Evolutionary conservation across 176 grass and related monocot species (phyloP).

Genomic region (Chloris gayana): DNA sequence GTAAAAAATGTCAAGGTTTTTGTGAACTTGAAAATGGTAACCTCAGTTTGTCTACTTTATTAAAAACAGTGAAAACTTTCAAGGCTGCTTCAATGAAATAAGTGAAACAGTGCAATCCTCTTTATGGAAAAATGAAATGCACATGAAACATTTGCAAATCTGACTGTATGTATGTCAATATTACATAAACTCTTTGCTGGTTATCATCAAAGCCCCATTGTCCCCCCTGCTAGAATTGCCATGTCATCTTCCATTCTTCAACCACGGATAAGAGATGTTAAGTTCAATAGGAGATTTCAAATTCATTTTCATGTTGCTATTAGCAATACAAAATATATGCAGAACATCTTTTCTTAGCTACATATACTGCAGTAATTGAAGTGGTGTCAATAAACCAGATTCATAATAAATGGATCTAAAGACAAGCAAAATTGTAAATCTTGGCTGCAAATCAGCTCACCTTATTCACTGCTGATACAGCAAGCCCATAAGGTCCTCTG

Average conservation of each 20-base stretch:
- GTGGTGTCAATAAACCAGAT: neutral
- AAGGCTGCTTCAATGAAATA: neutral
- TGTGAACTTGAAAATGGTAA: too few relatives aligned
- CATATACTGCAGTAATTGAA: neutral
- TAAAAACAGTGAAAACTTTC: neutral
- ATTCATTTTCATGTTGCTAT: too few relatives aligned
- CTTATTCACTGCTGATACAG: neutral
- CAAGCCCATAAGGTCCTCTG: neutral
- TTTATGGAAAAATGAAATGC: neutral
- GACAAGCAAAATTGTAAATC: neutral
- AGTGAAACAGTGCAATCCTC: neutral
- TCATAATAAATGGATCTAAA: neutral
- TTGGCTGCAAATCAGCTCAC: neutral
- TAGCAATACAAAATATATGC: neutral
- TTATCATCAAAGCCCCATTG: too few relatives aligned
- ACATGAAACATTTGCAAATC: neutral
- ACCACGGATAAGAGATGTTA: too few relatives aligned
- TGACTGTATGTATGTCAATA: neutral
- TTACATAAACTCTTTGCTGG: neutral
- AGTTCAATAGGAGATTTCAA: neutral
- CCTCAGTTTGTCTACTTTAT: too few relatives aligned
- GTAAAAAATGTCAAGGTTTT: neutral
- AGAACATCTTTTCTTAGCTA: neutral
- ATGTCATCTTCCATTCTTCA: neutral
- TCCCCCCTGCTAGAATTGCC: neutral